These are phyloP conservation scores for Ophiostoma sp. DNA, from an alignment of 2,329 filamentous ascomycete species.

Conservation along the genomic window DNA sequence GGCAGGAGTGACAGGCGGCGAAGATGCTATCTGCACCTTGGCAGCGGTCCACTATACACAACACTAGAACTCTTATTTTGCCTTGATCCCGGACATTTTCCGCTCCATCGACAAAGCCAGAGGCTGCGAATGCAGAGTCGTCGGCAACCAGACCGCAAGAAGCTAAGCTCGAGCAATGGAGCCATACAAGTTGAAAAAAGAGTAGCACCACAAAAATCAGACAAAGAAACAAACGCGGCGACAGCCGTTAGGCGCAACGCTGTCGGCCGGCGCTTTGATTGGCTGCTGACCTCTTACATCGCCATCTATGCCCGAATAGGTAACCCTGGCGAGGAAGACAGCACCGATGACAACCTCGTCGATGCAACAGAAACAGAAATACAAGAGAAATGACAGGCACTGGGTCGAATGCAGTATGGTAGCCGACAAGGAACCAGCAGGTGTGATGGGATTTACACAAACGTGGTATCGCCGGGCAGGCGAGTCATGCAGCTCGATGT, in stretches of 20 bases:
- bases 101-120: background rate
- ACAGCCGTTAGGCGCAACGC: background rate
- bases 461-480: background rate
- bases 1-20: background rate
- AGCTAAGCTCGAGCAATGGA: background rate
- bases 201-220: background rate
- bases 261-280: background rate
- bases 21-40: background rate
- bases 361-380: background rate
- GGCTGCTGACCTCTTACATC: constrained; percentile 1
- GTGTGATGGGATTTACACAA: background rate
- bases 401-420: background rate
- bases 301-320: background rate
- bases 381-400: background rate
- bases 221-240: background rate
- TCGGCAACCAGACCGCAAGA: constrained; percentile 7
- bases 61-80: background rate
- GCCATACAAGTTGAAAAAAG: background rate
- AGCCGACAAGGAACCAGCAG: background rate
- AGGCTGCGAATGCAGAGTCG: background rate
- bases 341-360: background rate
- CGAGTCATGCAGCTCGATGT: background rate
- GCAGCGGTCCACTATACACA: background rate
- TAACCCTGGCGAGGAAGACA: background rate
- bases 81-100: background rate